Percentiles rank a stretch among this genome's conserved stretches.
Evolutionary conservation across 352 stramenopile species (phyloP).

Genomic region (Globisporangium abappressorium): DNA sequence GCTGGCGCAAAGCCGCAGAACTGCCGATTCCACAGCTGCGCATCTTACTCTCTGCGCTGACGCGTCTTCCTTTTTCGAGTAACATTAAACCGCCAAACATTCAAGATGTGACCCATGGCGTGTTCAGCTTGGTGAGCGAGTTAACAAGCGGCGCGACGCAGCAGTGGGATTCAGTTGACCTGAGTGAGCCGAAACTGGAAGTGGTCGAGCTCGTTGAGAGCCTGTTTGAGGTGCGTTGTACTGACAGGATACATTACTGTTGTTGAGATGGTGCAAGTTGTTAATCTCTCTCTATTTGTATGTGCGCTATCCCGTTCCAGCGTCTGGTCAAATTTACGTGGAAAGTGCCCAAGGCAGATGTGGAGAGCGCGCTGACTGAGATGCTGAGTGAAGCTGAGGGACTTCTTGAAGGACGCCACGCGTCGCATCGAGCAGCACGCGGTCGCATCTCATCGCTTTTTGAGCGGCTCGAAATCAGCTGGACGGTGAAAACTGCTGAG

Average conservation of each 20-base stretch:
- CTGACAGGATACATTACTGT: background rate
- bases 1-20: constrained; percentile 37
- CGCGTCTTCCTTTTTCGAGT: constrained; percentile 42
- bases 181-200: constrained; percentile 11
- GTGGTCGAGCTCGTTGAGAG: constrained; percentile 17
- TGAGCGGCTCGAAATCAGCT: constrained; percentile 67
- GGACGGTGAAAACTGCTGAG: constrained; percentile 45
- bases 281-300: background rate
- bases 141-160: constrained; percentile 13
- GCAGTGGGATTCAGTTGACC: background rate
- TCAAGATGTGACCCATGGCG: constrained; percentile 24
- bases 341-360: constrained; percentile 48
- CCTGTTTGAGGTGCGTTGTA: constrained; percentile 13
- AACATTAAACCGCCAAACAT: constrained; percentile 32
- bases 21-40: constrained; percentile 38
- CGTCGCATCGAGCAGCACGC: constrained; percentile 50
- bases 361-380: constrained; percentile 46
- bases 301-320: constrained; percentile 2
- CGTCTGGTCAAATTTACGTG: constrained; percentile 76
- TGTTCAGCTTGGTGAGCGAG: constrained; percentile 48
- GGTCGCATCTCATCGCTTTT: constrained; percentile 43
- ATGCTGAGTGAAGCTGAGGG: constrained; percentile 57
- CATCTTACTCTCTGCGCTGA: constrained; percentile 42
- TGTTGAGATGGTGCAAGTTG: background rate
- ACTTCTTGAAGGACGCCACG: constrained; percentile 36